phyloP scores from a whole-genome alignment of 805 yeast species.

The Blastobotrys peoriensis region DNA sequence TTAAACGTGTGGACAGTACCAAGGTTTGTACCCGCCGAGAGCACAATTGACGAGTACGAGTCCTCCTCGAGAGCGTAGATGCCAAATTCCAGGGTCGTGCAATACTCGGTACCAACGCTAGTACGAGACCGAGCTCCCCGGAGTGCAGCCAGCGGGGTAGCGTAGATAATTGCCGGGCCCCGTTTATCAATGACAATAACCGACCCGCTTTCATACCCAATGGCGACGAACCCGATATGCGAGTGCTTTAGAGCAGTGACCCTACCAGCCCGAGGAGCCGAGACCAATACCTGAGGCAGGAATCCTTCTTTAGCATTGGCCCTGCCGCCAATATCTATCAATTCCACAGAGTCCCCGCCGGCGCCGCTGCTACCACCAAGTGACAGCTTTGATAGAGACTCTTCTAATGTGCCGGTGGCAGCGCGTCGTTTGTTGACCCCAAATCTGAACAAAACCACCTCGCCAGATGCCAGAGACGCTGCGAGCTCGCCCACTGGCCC shows the following conservation, averaged over 20 bases:
- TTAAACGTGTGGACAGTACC: conserved; percentile 68
- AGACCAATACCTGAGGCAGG: conserved; percentile 47
- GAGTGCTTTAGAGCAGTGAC: conserved; percentile 63
- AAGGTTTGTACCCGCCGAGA: conserved; percentile 68
- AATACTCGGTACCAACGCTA: conserved; percentile 20
- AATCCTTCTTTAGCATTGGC: conserved; percentile 56
- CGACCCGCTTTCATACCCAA: conserved; percentile 73
- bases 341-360: background rate
- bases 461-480: conserved; percentile 62
- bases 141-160: background rate
- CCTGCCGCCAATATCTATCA: conserved; percentile 45
- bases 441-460: conserved; percentile 68
- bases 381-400: conserved; percentile 19
- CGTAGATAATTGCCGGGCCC: conserved; percentile 54
- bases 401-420: conserved; percentile 17
- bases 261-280: conserved; percentile 38
- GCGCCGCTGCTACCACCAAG: background rate
- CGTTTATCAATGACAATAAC: conserved; percentile 71
- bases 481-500: conserved; percentile 72
- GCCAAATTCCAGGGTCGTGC: conserved; percentile 66
- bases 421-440: conserved; percentile 42
- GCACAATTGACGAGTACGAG: conserved; percentile 60
- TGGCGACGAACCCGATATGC: conserved; percentile 75
- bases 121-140: conserved; percentile 4
- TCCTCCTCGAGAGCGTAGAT: conserved; percentile 64